Evolutionary conservation across 2,329 filamentous ascomycete genomes (phyloP), one percentile per base, ranked within the genome.

Genomic region (Hymenotorrendiella dingleyae): DNA sequence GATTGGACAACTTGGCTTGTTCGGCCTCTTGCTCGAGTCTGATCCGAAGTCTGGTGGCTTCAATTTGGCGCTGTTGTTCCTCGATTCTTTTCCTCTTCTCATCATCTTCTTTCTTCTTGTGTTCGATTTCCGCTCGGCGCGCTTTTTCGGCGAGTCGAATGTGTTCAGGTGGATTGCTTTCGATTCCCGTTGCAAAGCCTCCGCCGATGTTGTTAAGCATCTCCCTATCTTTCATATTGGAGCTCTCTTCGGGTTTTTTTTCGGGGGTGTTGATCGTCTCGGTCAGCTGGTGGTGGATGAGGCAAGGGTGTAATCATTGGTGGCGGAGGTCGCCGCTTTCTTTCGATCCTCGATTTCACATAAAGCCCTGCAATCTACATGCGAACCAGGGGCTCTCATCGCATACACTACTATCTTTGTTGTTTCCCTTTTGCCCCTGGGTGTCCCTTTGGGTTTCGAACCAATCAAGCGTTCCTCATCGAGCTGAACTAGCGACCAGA

Each of bases 401-500:
- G 58, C 43, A 42, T 55, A 60, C 7, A 59, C 46, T 2, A 50
- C 56, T 35, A 61, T 58, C 3, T 49, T 47, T 7, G 45, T 40
- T 0, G 58, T 60, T 43, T 58, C 55, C 8, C 36, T 22, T 36
- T 48, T 53, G 10, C 45, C 44, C n/a, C 38, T 36, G 9, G 42
- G 26, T 29, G 48, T 48, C 28, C 17, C 45, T 39, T 43, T 50
- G 30, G 20, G 45, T 27, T 26, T 20, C 17, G 17, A 20, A 1
- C 24, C 44, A 23, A 45, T 26, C 7, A 38, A 28, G 26, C 36
- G 50, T 21, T 45, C 28, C 36, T 45, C 47, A 11, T 55, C 53
- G 12, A 61, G 39, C 36, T 62, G 58, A 5, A 46, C 52, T 20
- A 62, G 46, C 2, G 54, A 52, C 56, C 55, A 63, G 29, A 52